Evolutionary conservation across 2,329 filamentous ascomycete genomes (phyloP).

Genomic region (Xylariaceae sp.): DNA sequence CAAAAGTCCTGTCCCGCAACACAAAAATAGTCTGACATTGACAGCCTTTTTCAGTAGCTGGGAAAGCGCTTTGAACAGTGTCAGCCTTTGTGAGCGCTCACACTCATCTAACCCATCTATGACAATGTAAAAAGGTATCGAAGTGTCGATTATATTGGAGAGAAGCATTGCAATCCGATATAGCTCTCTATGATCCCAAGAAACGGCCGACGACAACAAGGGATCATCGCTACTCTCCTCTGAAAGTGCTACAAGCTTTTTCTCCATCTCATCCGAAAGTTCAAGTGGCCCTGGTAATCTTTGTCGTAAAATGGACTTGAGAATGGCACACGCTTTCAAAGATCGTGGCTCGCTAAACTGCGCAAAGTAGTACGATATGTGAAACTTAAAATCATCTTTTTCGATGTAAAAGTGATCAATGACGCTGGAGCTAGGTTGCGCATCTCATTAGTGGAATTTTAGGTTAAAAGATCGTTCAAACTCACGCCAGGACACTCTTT

Average conservation of each 20-base stretch:
- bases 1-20: neutral
- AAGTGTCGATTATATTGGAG: neutral
- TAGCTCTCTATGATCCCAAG: neutral
- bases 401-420: constrained; percentile 18
- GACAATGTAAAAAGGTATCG: constrained; percentile 1
- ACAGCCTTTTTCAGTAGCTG: neutral
- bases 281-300: constrained; percentile 4
- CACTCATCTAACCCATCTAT: constrained; percentile 12
- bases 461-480: neutral
- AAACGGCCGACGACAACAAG: neutral
- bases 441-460: neutral
- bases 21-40: neutral
- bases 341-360: constrained; percentile 20
- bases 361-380: constrained; percentile 26
- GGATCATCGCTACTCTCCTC: neutral
- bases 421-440: constrained; percentile 14
- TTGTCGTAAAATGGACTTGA: constrained; percentile 25
- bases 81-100: neutral
- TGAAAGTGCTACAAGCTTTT: neutral
- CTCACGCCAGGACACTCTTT: constrained; percentile 8
- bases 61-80: neutral
- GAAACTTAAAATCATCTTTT: constrained; percentile 1
- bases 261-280: constrained; percentile 11
- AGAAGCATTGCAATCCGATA: too few species aligned
- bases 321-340: constrained; percentile 16